Evolutionary conservation across 148 eudicot species (phyloP).

Genomic region (Silene uniflora): DNA sequence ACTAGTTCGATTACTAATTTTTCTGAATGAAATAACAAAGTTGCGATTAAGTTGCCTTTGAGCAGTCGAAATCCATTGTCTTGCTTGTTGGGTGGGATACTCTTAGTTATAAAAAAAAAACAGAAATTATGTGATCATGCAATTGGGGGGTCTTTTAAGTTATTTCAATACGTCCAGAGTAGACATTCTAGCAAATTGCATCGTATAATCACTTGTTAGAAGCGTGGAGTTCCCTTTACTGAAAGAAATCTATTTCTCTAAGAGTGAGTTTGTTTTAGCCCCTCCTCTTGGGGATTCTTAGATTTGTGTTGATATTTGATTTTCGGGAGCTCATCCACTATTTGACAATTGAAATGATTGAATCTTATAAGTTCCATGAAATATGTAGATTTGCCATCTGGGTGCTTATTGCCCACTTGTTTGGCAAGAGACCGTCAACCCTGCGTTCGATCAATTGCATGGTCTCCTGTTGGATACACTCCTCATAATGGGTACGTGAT

Average conservation of each 20-base stretch:
- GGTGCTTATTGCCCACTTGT: slow-evolving; percentile 60
- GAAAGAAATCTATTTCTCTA: background rate
- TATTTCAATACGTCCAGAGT: background rate
- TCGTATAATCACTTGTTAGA: background rate
- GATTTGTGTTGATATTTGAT: background rate
- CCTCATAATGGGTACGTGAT: slow-evolving; percentile 58
- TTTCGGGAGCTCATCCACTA: background rate
- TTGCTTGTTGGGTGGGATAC: background rate
- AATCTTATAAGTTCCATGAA: slow-evolving; percentile 6
- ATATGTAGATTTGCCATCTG: slow-evolving; percentile 53
- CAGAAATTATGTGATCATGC: background rate
- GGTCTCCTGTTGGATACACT: slow-evolving; percentile 82
- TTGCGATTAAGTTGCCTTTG: no score
- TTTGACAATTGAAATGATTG: background rate
- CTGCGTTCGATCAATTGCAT: slow-evolving; percentile 76
- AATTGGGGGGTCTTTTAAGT: background rate
- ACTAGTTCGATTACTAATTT: no score
- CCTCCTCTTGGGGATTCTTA: background rate
- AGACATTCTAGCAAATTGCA: background rate
- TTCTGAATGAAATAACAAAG: no score
- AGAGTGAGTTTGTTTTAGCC: no score
- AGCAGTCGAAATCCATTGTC: background rate
- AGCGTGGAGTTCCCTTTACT: background rate
- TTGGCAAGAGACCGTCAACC: slow-evolving; percentile 63
- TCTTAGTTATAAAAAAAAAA: no score